These are phyloP conservation scores for Lentinula sp. DNA, from an alignment of 768 basidiomycete genomes.

Conservation along the genomic window DNA sequence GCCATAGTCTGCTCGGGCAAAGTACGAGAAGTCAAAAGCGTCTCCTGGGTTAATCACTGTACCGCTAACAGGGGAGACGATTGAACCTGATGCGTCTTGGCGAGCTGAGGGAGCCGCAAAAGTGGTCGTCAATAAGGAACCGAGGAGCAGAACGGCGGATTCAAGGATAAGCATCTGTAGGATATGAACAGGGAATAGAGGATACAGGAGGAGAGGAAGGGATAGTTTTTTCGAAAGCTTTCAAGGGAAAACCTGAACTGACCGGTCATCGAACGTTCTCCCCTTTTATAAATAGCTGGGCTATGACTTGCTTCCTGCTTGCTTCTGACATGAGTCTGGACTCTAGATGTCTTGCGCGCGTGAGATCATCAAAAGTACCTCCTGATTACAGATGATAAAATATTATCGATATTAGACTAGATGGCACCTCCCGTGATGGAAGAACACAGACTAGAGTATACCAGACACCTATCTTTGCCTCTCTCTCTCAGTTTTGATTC, in stretches of 20 bases:
- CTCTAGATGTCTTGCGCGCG: background rate
- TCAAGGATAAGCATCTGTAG: background rate
- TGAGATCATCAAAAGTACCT: background rate
- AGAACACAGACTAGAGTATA: background rate
- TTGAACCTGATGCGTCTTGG: conserved; percentile 7
- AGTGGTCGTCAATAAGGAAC: background rate
- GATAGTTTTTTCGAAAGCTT: background rate
- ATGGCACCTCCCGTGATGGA: background rate
- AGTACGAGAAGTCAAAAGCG: conserved; percentile 34
- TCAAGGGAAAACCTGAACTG: background rate
- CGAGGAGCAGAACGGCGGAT: background rate
- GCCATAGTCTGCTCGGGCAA: conserved; percentile 33
- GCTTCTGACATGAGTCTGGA: background rate
- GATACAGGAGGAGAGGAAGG: background rate
- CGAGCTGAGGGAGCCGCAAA: conserved; percentile 1
- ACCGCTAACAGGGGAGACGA: conserved; percentile 20
- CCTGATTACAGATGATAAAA: background rate
- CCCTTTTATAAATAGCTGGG: background rate
- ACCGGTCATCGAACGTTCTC: background rate
- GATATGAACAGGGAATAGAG: too few species aligned
- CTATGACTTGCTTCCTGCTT: background rate
- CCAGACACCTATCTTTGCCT: background rate
- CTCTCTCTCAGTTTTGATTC: too few species aligned
- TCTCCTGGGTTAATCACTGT: conserved; percentile 32
- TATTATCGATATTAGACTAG: background rate